A percentile compares a stretch with the other conserved stretches of the same genome.
Evolutionary conservation across 129 eudicot genomes (phyloP).

Genomic region (Arctium minus): DNA sequence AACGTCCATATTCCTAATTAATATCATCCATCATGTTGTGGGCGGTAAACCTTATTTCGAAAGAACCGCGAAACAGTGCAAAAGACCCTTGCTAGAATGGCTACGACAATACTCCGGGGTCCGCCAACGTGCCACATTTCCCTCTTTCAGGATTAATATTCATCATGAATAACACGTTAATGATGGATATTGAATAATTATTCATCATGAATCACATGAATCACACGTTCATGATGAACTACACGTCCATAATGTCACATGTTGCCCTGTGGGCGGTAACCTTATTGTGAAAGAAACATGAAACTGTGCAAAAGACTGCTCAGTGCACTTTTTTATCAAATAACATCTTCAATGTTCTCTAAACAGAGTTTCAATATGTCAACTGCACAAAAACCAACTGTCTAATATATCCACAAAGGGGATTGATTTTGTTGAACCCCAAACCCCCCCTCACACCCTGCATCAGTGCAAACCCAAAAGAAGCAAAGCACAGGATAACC

Average conservation of each 20-base stretch:
- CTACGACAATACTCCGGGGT: too few relatives aligned
- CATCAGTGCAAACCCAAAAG: background rate
- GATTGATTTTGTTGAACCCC: background rate
- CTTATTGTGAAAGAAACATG: background rate
- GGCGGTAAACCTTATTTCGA: too few relatives aligned
- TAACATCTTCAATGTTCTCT: background rate
- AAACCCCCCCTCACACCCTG: background rate
- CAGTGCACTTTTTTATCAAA: background rate
- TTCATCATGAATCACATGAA: too few relatives aligned
- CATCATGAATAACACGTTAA: too few relatives aligned
- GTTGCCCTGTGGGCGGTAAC: background rate
- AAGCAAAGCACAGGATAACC: background rate
- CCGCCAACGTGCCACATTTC: too few relatives aligned
- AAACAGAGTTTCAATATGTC: conserved; percentile 1
- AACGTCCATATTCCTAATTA: too few relatives aligned
- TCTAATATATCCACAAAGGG: conserved; percentile 23
- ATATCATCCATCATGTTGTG: too few relatives aligned
- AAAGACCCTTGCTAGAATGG: too few relatives aligned
- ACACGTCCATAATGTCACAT: background rate
- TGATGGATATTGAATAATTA: too few relatives aligned
- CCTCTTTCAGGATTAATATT: too few relatives aligned
- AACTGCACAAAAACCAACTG: conserved; percentile 25
- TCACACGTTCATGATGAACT: background rate
- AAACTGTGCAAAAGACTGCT: background rate
- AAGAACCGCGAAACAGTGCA: too few relatives aligned